Evolutionary conservation across 805 yeast species (phyloP).

Genomic region (Myxozyma mucilagina): DNA sequence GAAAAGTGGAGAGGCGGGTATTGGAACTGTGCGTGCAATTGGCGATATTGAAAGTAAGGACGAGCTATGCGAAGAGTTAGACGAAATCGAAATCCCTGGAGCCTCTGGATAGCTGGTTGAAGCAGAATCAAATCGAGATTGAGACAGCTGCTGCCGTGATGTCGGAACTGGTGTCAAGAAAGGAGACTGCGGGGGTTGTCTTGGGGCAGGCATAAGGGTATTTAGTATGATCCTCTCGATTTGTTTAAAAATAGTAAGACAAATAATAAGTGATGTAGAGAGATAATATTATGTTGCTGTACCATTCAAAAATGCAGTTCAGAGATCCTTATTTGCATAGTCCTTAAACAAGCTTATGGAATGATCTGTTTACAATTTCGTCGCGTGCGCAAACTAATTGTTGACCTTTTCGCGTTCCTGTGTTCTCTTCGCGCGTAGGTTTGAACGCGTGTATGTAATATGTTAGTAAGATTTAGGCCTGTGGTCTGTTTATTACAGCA

Average conservation of each 20-base stretch:
- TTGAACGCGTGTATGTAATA: background rate
- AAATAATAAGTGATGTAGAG: background rate
- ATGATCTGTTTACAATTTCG: slow-evolving; percentile 1
- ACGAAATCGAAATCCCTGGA: slow-evolving; percentile 2
- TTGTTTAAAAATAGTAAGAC: background rate
- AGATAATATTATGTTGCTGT: too few relatives aligned
- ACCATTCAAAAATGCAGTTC: too few relatives aligned
- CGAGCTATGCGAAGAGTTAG: slow-evolving; percentile 19
- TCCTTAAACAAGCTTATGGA: too few relatives aligned
- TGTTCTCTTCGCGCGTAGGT: background rate
- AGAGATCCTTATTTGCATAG: too few relatives aligned
- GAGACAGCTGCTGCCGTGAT: background rate
- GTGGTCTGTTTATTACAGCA: too few relatives aligned
- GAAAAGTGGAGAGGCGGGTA: slow-evolving; percentile 8
- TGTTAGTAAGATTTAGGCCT: background rate
- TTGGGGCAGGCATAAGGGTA: background rate
- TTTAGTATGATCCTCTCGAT: background rate
- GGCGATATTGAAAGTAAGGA: slow-evolving; percentile 31
- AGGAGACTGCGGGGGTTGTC: background rate
- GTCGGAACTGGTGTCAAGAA: slow-evolving; percentile 21
- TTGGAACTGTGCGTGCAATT: slow-evolving; percentile 8
- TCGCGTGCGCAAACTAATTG: background rate
- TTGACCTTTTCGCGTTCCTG: background rate
- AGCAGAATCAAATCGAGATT: slow-evolving; percentile 5
- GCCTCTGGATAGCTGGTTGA: slow-evolving; percentile 12